These are phyloP conservation scores for Arabidopsis thaliana DNA, from an alignment of 345 rosid species.

Conservation along the genomic window TAIR10.1 NC_003075.7:1025001-1025500, in stretches of 20 bases:
- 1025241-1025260: background rate
- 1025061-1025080: no score
- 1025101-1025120: no score
- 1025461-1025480: slow-evolving; percentile 75
- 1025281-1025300: background rate
- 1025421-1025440: slow-evolving; percentile 74
- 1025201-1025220: no score
- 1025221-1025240: background rate
- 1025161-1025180: no score
- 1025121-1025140: no score
- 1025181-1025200: no score
- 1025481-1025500: slow-evolving; percentile 71
- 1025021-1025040: no score
- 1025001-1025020: no score
- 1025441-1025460: slow-evolving; percentile 62
- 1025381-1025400: slow-evolving; percentile 11
- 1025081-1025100: no score
- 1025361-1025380: background rate
- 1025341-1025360: slow-evolving; percentile 17
- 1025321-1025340: background rate
- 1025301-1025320: background rate
- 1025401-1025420: slow-evolving; percentile 56
- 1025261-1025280: background rate
- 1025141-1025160: no score
- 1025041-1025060: no score